Evolutionary conservation across 2,329 filamentous ascomycete species (phyloP).

Genomic region (Colletotrichum sp.): DNA sequence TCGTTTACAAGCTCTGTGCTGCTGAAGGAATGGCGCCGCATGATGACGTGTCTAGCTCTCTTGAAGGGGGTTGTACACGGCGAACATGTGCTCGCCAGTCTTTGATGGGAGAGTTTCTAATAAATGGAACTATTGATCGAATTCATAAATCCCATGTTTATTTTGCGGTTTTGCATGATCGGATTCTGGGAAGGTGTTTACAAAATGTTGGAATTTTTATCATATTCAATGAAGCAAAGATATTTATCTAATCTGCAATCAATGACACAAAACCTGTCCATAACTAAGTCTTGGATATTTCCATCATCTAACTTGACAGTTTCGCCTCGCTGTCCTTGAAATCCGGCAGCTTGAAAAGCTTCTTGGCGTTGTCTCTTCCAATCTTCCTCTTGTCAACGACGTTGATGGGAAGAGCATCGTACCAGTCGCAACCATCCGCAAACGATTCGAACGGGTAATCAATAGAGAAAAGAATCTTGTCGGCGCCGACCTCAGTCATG

Average conservation of each 20-base stretch:
- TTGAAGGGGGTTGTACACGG: not conserved
- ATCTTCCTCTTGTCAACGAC: not conserved
- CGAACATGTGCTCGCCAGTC: not conserved
- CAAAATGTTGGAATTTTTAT: not conserved
- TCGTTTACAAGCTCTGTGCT: not conserved
- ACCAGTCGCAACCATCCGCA: not conserved
- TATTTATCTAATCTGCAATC: not conserved
- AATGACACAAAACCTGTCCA: not conserved
- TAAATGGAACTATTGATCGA: not conserved
- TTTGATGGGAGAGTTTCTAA: not conserved
- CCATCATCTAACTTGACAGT: rapidly evolving
- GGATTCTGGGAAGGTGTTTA: rapidly evolving
- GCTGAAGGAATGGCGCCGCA: not conserved
- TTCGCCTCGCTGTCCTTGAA: not conserved
- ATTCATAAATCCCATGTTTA: not conserved
- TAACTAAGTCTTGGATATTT: not conserved
- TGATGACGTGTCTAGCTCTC: not conserved
- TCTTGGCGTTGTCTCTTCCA: not conserved
- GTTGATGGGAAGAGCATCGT: not conserved
- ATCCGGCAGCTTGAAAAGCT: not conserved
- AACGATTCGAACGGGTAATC: not conserved
- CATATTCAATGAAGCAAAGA: not conserved
- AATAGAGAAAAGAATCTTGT: not conserved
- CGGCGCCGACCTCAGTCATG: not conserved
- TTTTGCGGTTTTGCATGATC: not conserved